Conservation (phyloP, 2,329 filamentous ascomycete genomes). For the Dryadomyces quercivorus region DNA sequence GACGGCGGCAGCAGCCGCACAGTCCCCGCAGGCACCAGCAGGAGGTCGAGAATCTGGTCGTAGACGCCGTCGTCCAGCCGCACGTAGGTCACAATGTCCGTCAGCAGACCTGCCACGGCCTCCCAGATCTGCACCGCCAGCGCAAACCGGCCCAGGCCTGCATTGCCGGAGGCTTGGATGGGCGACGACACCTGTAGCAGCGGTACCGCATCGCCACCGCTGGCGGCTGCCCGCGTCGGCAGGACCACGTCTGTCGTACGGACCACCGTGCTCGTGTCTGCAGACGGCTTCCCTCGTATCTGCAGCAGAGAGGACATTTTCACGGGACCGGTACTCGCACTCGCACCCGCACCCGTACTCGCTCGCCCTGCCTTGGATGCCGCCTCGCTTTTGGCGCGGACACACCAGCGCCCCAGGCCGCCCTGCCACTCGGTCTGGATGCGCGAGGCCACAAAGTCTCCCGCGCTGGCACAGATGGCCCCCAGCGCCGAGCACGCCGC, state of each 20-base stretch:
- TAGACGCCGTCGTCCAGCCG: slow-evolving; percentile 55
- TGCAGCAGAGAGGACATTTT: not conserved
- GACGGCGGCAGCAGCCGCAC: slow-evolving; percentile 19
- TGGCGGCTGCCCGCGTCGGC: not conserved
- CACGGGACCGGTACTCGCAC: not conserved
- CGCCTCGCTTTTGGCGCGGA: slow-evolving; percentile 28
- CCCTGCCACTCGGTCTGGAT: slow-evolving; percentile 61
- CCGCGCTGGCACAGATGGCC: slow-evolving; percentile 57
- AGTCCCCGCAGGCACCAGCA: slow-evolving; percentile 37
- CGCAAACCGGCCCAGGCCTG: slow-evolving; percentile 44
- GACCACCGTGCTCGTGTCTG: not conserved
- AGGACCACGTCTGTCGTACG: not conserved
- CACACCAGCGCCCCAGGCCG: slow-evolving; percentile 37
- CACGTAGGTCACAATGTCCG: slow-evolving; percentile 49
- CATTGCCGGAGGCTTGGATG: not conserved
- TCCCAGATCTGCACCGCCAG: slow-evolving; percentile 54
- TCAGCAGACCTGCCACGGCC: slow-evolving; percentile 45
- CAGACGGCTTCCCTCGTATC: not conserved
- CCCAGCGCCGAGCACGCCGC: slow-evolving; percentile 58
- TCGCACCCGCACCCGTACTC: not conserved
- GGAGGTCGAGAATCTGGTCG: slow-evolving; percentile 55
- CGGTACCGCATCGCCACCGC: not conserved
- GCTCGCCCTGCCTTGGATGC: slow-evolving; percentile 12
- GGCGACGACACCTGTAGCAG: not conserved
- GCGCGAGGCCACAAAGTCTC: slow-evolving; percentile 68